Evolutionary conservation across 169 alveolate species (phyloP), one percentile per base, ranked within the genome.

Genomic region (Besnoitia besnoiti): DNA sequence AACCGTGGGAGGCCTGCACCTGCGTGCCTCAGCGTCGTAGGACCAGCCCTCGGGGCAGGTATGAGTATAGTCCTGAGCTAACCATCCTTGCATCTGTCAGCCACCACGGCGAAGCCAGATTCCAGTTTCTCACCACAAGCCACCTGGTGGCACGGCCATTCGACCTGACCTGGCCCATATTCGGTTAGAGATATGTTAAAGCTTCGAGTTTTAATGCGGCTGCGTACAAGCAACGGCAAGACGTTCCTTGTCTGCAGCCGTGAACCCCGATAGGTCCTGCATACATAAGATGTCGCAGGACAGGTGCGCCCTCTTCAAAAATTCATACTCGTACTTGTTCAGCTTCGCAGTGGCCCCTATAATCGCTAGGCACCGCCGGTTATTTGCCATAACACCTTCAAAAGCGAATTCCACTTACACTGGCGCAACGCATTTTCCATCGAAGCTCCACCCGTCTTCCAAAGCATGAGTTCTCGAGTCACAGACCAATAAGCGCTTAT

Each of bases 391-490:
- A n/a, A n/a, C n/a, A n/a, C n/a, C n/a, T n/a, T n/a, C n/a, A n/a
- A n/a, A n/a, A n/a, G n/a, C n/a, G n/a, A 27, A 50, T 62, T 8
- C 42, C 92, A 5, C 85, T 87, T 33, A 87, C 92, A 40, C 37
- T n/a, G 92, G 92, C 40, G 92, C 92, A 27, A 89, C 85, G 77
- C 92, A 89, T 42, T 59, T 67, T n/a, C 88, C 92, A 5, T 76
- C 73, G 55, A 37, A 89, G 35, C 51, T 75, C 92, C 92, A 89
- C 47, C 82, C 40, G 55, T 62, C 92, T 89, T 87, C 21, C 7
- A 3, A 27, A 0, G 37, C 46, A 40, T n/a, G 2, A 77, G 35
- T 30, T 21, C 55, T 14, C 40, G 49, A 0, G 40, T 37, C 19
- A 3, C 47, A 0, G 59, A 10, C 33, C 50, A 39, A 67, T 10